phyloP scores from a whole-genome alignment of 208 protist genomes.

The Herpetomonas samuelpessoai region DNA sequence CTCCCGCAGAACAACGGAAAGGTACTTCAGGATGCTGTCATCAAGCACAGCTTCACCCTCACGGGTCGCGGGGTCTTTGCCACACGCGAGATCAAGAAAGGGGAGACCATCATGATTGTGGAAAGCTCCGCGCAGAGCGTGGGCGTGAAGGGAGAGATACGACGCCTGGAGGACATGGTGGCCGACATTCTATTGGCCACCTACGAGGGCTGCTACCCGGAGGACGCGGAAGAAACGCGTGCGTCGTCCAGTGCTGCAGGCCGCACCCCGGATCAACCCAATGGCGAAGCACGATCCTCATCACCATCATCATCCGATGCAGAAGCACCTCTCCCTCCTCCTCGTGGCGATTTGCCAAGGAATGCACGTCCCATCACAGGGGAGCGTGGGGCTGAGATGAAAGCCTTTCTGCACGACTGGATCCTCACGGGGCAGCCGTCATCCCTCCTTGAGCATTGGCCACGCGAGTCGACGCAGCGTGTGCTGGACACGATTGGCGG shows the following conservation, averaged over 20 bases:
- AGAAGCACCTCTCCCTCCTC: no score
- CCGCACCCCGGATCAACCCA: background rate
- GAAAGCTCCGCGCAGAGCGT: conserved; percentile 71
- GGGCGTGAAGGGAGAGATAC: conserved; percentile 71
- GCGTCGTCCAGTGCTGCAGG: background rate
- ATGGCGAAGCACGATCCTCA: background rate
- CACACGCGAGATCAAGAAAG: conserved; percentile 56
- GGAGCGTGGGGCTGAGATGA: conserved; percentile 14
- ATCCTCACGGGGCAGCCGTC: conserved; percentile 81
- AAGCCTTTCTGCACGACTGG: conserved; percentile 72
- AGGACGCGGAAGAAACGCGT: no score
- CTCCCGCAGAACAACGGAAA: conserved; percentile 76
- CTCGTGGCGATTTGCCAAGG: no score
- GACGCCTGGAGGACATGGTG: conserved; percentile 81
- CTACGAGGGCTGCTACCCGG: conserved; percentile 7
- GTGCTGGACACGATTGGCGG: conserved; percentile 76
- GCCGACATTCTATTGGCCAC: conserved; percentile 23
- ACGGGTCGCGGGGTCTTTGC: conserved; percentile 86
- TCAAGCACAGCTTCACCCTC: conserved; percentile 74
- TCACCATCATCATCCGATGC: background rate
- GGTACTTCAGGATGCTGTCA: conserved; percentile 59
- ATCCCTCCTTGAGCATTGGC: conserved; percentile 82
- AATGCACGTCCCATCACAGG: conserved; percentile 12
- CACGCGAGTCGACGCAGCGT: conserved; percentile 41
- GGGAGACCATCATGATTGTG: conserved; percentile 86